These are phyloP conservation scores for Trichoderma citrinoviride DNA, from an alignment of 2,329 filamentous ascomycete genomes.

Conservation along the genomic window DNA sequence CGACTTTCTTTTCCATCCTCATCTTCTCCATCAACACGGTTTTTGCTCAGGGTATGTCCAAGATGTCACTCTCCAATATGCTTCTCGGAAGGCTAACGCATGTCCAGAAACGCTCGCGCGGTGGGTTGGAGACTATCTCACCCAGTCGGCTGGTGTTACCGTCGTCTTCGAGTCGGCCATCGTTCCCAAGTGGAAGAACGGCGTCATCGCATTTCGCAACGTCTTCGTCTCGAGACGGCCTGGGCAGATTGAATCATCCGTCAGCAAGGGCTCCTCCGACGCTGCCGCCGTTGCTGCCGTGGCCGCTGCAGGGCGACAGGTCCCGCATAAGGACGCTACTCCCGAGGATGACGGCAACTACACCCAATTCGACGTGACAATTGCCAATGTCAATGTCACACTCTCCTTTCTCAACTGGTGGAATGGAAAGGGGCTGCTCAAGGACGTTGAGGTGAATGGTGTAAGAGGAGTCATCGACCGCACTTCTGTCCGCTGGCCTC, in stretches of 20 bases:
- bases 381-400: conserved; percentile 93
- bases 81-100: conserved; percentile 24
- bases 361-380: conserved; percentile 93
- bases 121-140: conserved; percentile 94
- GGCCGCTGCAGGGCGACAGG: conserved; percentile 63
- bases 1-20: conserved; percentile 89
- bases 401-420: conserved; percentile 99
- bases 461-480: conserved; percentile 90
- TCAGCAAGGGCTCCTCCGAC: conserved; percentile 88
- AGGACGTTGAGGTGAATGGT: conserved; percentile 91
- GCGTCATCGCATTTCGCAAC: conserved; percentile 94
- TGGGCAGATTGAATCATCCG: conserved; percentile 74
- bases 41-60: conserved; percentile 74
- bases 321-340: conserved; percentile 39
- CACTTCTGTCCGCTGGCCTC: conserved; percentile 70
- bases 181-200: conserved; percentile 91
- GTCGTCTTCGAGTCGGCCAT: conserved; percentile 98
- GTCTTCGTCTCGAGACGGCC: conserved; percentile 92
- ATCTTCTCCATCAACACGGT: conserved; percentile 95
- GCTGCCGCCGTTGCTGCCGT: conserved; percentile 72
- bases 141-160: conserved; percentile 85
- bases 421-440: conserved; percentile 88
- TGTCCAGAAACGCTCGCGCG: conserved; percentile 80
- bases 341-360: conserved; percentile 85
- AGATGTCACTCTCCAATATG: not conserved